Percentiles rank a stretch among this genome's conserved stretches.
Evolutionary conservation across 495 filamentous ascomycete genomes (phyloP).

Genomic region (Amniculicola lignicola): DNA sequence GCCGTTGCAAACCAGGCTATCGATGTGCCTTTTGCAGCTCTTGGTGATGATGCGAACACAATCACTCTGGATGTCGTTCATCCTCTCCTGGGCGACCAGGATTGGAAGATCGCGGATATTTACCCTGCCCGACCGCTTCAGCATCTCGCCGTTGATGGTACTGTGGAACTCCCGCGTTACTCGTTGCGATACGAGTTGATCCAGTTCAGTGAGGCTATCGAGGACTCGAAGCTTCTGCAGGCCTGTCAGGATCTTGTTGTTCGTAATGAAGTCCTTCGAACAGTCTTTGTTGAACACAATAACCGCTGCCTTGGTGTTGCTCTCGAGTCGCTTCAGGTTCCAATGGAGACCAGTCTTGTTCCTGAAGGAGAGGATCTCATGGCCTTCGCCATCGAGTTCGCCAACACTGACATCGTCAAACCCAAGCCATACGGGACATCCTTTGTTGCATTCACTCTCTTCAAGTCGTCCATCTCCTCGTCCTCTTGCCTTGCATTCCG

Average conservation of each 20-base stretch:
- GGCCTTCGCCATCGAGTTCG: constrained; percentile 50
- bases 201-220: constrained; percentile 40
- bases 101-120: constrained; percentile 50
- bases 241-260: constrained; percentile 49
- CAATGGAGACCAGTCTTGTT: constrained; percentile 55
- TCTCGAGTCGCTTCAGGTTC: constrained; percentile 52
- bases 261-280: constrained; percentile 59
- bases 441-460: constrained; percentile 60
- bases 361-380: constrained; percentile 47
- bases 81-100: constrained; percentile 8
- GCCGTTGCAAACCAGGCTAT: neutral
- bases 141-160: constrained; percentile 59
- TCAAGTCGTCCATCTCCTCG: constrained; percentile 47
- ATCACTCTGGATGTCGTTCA: constrained; percentile 6
- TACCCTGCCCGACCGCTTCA: constrained; percentile 64
- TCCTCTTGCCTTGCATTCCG: constrained; percentile 61
- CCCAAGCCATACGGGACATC: constrained; percentile 58
- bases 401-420: constrained; percentile 49
- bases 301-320: constrained; percentile 60
- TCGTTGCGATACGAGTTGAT: constrained; percentile 49
- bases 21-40: constrained; percentile 8
- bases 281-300: constrained; percentile 62
- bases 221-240: constrained; percentile 36
- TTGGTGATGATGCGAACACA: constrained; percentile 6
- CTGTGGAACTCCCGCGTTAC: constrained; percentile 49